Evolutionary conservation across 352 stramenopile genomes (phyloP), one percentile per base, ranked within the genome.

Genomic region (Synura sp.): DNA sequence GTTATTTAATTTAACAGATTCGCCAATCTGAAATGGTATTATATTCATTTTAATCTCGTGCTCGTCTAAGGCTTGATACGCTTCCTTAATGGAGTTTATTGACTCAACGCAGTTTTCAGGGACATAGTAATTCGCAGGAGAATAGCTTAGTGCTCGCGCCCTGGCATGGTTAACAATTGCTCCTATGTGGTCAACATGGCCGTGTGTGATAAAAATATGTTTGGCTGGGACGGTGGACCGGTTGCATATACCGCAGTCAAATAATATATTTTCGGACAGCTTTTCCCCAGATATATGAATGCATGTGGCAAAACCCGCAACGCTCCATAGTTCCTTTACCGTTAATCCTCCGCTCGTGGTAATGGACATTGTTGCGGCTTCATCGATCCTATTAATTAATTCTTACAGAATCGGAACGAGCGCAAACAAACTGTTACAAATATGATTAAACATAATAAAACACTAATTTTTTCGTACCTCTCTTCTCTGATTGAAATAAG

Each of bases 121-220:
- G 25, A 76, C 33, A 59, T 60, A 76, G 22, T 76, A 76, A 19
- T 44, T 44, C 5, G 67, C 25, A 22, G 34, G 38, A 35, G 35
- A 59, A 32, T 3, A 7, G 27, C 1, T 59, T 4, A 60, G 22
- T 1, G 35, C 38, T 42, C 17, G 35, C 4, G 27, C 67, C 12
- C 67, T 5, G 41, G 67, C 67, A 76, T 76, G 67, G 14, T 7
- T 36, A 29, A 76, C 35, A 59, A 15, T 34, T 32, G 27, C 27
- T 1, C 67, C 67, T 25, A 42, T 25, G 27, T 76, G 67, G 38
- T 76, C 67, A 1, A 59, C 41, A 32, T 76, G 67, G 27, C 67
- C 67, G 41, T 76, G 67, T 44, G 35, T 34, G 22, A 76, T 38
- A 12, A 76, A 59, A n/a, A 76, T 38, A 38, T 19, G 5, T 12